A percentile compares a stretch with the other conserved stretches of the same genome.
These are phyloP conservation scores for Cyclanthera cordifolia DNA, from an alignment of 306 rosid species.

Conservation along the genomic window DNA sequence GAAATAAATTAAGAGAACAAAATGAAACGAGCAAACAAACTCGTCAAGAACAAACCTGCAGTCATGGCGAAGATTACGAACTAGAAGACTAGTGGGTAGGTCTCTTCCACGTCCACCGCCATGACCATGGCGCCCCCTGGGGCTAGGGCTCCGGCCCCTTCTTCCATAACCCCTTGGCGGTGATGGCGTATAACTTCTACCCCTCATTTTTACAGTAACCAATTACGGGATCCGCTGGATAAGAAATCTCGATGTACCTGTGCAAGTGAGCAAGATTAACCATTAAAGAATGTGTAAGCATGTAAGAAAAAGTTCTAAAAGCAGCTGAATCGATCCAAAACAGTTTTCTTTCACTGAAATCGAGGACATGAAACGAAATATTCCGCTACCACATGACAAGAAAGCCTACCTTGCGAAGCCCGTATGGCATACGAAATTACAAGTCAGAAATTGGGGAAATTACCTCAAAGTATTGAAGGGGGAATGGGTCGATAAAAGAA, in stretches of 20 bases:
- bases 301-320: background rate
- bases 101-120: conserved; percentile 64
- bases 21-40: background rate
- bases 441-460: background rate
- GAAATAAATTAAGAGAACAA: background rate
- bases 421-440: background rate
- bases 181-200: conserved; percentile 85
- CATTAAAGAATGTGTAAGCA: background rate
- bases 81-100: conserved; percentile 90
- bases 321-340: background rate
- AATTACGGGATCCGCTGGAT: background rate
- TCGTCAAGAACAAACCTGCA: conserved; percentile 45
- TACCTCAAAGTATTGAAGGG: background rate
- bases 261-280: background rate
- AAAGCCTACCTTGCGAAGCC: background rate
- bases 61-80: conserved; percentile 95
- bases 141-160: conserved; percentile 89
- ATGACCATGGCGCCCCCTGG: conserved; percentile 68
- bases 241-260: background rate
- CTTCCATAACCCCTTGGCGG: conserved; percentile 78
- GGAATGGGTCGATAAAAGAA: background rate
- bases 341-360: background rate
- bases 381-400: background rate
- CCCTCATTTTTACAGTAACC: conserved; percentile 39
- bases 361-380: background rate